These are phyloP conservation scores for Lactarius psammicola DNA, from an alignment of 768 basidiomycete genomes.

Conservation along the genomic window DNA sequence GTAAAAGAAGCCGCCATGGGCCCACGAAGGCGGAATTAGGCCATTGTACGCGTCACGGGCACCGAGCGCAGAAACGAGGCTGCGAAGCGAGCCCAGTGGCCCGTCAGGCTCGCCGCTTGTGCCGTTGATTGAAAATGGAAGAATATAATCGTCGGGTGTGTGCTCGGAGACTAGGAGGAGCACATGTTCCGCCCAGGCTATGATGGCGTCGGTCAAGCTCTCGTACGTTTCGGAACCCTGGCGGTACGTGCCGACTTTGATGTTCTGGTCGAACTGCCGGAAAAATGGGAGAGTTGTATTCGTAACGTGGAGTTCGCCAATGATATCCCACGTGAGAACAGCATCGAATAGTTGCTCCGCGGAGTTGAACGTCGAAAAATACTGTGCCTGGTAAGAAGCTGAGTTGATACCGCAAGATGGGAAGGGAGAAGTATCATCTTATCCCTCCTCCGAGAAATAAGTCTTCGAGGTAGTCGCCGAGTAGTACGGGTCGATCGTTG, in stretches of 20 bases:
- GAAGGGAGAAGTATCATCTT: not conserved
- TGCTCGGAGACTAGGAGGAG: constrained; percentile 5
- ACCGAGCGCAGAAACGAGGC: not conserved
- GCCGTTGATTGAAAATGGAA: not conserved
- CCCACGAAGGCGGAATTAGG: constrained; percentile 13
- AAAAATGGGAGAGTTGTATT: constrained; percentile 15
- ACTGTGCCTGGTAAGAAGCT: constrained; percentile 8
- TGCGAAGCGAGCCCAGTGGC: not conserved
- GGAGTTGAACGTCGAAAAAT: constrained; percentile 14
- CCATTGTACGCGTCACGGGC: constrained; percentile 9
- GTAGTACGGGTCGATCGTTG: not conserved
- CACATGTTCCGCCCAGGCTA: not conserved
- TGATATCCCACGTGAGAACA: constrained; percentile 13
- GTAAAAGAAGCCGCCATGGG: not conserved
- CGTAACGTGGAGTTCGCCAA: constrained; percentile 16
- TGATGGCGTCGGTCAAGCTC: constrained; percentile 9
- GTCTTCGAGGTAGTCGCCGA: constrained; percentile 12
- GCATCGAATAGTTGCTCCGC: constrained; percentile 14
- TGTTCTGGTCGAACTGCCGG: constrained; percentile 11
- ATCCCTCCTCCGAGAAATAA: constrained; percentile 11
- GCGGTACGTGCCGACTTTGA: not conserved
- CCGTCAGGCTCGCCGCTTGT: constrained; percentile 12
- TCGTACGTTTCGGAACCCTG: constrained; percentile 5
- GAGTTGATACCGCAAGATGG: not conserved
- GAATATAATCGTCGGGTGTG: constrained; percentile 12